phyloP scores from a whole-genome alignment of 768 basidiomycete species.

The Leccinum imitatum region DNA sequence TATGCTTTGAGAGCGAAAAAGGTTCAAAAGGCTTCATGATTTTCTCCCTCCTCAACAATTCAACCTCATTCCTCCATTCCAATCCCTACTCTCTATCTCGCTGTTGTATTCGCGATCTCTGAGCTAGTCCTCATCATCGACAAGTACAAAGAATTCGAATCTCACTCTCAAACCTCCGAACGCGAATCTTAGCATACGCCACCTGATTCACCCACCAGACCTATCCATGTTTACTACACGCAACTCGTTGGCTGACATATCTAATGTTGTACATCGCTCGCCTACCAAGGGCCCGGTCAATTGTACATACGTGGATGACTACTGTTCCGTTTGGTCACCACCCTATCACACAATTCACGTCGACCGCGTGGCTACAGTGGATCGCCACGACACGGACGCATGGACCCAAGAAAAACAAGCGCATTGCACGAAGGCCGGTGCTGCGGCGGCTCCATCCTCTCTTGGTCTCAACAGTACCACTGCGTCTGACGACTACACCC shows the following conservation, averaged over 20 bases:
- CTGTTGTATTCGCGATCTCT: conserved; percentile 11
- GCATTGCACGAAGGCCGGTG: conserved; percentile 12
- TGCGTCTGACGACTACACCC: background rate
- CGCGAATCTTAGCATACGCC: conserved; percentile 7
- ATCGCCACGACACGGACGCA: conserved; percentile 29
- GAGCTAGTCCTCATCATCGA: background rate
- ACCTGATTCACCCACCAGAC: conserved; percentile 13
- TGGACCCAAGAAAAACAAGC: conserved; percentile 16
- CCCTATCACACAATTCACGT: conserved; percentile 10
- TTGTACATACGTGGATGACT: conserved; percentile 1
- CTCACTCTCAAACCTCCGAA: background rate
- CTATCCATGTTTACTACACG: conserved; percentile 5
- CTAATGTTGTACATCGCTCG: conserved; percentile 2
- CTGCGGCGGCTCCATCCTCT: conserved; percentile 11
- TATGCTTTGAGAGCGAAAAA: conserved; percentile 6
- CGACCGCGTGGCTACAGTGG: conserved; percentile 19
- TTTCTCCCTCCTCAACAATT: background rate
- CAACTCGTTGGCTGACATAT: conserved; percentile 8
- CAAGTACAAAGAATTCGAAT: conserved; percentile 4
- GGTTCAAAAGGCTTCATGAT: conserved; percentile 20
- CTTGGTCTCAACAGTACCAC: conserved; percentile 7
- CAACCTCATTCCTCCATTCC: background rate
- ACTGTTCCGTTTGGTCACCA: conserved; percentile 9
- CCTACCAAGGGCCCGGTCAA: background rate
- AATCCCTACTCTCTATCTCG: background rate